Evolutionary conservation across 1,284 basidiomycete genomes (phyloP), one percentile per base, ranked within the genome.

Genomic region (Ceratobasidium theobromae): DNA sequence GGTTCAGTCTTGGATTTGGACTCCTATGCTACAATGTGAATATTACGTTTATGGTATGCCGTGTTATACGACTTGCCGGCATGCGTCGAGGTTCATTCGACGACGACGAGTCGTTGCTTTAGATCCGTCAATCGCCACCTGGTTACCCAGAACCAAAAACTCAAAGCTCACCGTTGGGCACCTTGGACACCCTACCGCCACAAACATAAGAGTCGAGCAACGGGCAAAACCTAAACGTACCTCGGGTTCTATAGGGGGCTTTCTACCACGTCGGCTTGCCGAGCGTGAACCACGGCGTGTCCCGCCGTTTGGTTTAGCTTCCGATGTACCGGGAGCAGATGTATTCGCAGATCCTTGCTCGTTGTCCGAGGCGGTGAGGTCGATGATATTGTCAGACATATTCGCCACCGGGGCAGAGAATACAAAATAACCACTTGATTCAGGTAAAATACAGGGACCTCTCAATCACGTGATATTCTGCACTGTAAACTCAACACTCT

Each of bases 391-490:
- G 5, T 40, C 57, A 8, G 57, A 2, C 57, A 62, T 62, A 12
- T 35, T 48, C 27, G 43, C 43, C 43, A 45, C 43, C 18, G 27
- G 27, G 23, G 18, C 18, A 28, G n/a, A 18, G 5, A 11, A 45
- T 5, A 45, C 6, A 6, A 14, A 45, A 11, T 45, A 45, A 45
- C 43, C 43, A 45, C 43, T 45, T 45, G 35, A 38, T 38, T 16
- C n/a, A n/a, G n/a, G n/a, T n/a, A n/a, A n/a, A n/a, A n/a, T n/a
- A n/a, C n/a, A n/a, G n/a, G n/a, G n/a, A n/a, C n/a, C 9, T 11
- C 14, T 2, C 14, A n/a, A 14, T 62, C 57, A 62, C 57, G 57
- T 62, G 57, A 35, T 51, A n/a, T n/a, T n/a, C n/a, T n/a, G n/a
- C n/a, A n/a, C n/a, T n/a, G n/a, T n/a, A n/a, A n/a, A n/a, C n/a